Conservation (phyloP, 2,329 filamentous ascomycete genomes). For the Rutstroemia sp. region DNA sequence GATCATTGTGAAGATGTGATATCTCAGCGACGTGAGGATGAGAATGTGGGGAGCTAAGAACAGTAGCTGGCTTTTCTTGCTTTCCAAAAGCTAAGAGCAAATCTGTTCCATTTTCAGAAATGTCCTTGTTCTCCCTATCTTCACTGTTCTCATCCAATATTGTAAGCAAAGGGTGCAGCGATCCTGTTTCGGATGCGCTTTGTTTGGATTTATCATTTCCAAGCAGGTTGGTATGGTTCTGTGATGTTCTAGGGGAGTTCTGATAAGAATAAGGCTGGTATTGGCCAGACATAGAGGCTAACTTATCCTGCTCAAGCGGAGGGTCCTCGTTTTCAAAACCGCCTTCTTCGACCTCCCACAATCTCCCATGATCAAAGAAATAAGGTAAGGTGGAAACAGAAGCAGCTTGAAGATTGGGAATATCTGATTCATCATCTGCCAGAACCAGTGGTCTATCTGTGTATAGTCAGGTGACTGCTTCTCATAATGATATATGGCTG, state of each 20-base stretch:
- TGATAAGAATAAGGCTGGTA: not conserved
- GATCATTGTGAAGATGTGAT: not conserved
- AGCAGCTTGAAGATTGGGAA: too few species aligned
- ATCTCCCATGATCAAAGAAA: not conserved
- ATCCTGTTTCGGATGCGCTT: not conserved
- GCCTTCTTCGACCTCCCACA: not conserved
- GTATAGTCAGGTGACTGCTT: too few species aligned
- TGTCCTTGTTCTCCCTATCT: not conserved
- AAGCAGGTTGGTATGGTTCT: not conserved
- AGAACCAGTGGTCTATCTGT: too few species aligned
- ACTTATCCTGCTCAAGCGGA: not conserved
- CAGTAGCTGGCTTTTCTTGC: not conserved
- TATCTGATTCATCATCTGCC: too few species aligned
- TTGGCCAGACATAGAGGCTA: not conserved
- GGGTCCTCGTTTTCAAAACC: not conserved
- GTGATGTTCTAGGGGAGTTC: not conserved
- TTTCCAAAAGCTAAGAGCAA: not conserved
- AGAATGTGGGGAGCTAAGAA: constrained; percentile 1
- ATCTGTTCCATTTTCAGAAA: not conserved
- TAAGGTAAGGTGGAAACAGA: too few species aligned
- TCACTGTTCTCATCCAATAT: too few species aligned
- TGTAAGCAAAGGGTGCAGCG: too few species aligned
- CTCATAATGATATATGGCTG: not conserved
- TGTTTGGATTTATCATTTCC: not conserved
- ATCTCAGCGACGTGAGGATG: not conserved